These are phyloP conservation scores for Suillus placidus DNA, from an alignment of 768 basidiomycete species.

Conservation along the genomic window DNA sequence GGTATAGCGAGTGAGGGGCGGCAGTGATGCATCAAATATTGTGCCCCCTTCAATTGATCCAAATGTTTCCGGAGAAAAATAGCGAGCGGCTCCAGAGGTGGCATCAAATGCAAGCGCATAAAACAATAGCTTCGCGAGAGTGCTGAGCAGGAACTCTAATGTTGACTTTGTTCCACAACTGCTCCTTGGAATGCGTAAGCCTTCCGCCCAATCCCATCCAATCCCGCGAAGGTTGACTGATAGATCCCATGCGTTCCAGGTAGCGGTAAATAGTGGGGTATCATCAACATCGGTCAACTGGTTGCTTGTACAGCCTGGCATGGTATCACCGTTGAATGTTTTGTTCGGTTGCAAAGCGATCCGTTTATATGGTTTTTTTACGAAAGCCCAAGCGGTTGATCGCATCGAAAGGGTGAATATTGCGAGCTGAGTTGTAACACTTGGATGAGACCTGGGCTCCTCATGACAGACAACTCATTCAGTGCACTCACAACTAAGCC, in stretches of 20 bases:
- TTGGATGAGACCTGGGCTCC: conserved; percentile 8
- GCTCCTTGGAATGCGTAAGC: conserved; percentile 18
- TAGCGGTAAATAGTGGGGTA: not conserved
- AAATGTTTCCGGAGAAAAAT: conserved; percentile 45
- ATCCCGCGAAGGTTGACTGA: conserved; percentile 28
- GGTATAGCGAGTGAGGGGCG: conserved; percentile 37
- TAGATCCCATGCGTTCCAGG: conserved; percentile 33
- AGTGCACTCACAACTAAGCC: conserved; percentile 22
- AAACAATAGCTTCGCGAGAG: conserved; percentile 9
- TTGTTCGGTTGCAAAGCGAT: not conserved
- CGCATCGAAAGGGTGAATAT: conserved; percentile 32
- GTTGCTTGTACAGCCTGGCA: not conserved
- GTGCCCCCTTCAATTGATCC: conserved; percentile 35
- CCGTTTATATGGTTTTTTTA: conserved; percentile 9
- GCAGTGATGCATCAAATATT: conserved; percentile 40
- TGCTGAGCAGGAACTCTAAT: conserved; percentile 16
- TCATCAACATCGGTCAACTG: not conserved
- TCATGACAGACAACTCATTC: not conserved
- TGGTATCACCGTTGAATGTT: not conserved
- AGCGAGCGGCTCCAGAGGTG: conserved; percentile 14
- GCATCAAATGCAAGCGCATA: conserved; percentile 16
- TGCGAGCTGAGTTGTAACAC: conserved; percentile 17
- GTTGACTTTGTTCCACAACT: conserved; percentile 20
- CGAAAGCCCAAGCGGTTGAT: conserved; percentile 25
- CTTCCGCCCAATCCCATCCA: conserved; percentile 25